Evolutionary conservation across 108 stramenopile genomes (phyloP).

Genomic region (Nannochloropsis gaditana): DNA sequence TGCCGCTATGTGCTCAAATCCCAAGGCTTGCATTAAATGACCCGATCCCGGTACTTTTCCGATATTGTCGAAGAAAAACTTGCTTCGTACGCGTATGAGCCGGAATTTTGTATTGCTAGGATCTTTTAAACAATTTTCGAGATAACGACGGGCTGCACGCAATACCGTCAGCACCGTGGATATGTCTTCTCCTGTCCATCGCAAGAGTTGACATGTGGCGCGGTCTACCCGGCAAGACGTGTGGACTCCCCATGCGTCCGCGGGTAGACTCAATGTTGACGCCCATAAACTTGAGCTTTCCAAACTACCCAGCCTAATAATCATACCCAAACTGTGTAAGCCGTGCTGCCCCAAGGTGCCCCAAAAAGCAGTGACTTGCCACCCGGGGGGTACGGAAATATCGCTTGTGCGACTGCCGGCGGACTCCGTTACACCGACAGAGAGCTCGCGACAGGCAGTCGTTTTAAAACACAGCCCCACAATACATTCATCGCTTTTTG

Average conservation of each 20-base stretch:
- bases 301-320: not conserved
- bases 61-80: not conserved
- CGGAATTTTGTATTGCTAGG: conserved; percentile 1
- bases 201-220: not conserved
- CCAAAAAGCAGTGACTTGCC: not conserved
- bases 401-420: not conserved
- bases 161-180: not conserved
- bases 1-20: not conserved
- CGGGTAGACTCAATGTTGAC: not conserved
- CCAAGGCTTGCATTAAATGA: conserved; percentile 3
- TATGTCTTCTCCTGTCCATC: not conserved
- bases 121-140: conserved; percentile 7
- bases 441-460: not conserved
- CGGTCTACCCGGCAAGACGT: not conserved
- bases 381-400: not conserved
- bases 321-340: not conserved
- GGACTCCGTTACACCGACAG: not conserved
- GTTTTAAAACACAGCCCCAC: not conserved
- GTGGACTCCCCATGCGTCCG: not conserved
- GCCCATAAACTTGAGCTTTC: not conserved
- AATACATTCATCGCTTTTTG: not conserved
- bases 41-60: conserved; percentile 1
- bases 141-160: conserved; percentile 3
- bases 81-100: conserved; percentile 17
- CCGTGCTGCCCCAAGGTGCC: not conserved